Evolutionary conservation across 768 basidiomycete genomes (phyloP), one percentile per base, ranked within the genome.

Genomic region (Sistotremastrum suecicum): DNA sequence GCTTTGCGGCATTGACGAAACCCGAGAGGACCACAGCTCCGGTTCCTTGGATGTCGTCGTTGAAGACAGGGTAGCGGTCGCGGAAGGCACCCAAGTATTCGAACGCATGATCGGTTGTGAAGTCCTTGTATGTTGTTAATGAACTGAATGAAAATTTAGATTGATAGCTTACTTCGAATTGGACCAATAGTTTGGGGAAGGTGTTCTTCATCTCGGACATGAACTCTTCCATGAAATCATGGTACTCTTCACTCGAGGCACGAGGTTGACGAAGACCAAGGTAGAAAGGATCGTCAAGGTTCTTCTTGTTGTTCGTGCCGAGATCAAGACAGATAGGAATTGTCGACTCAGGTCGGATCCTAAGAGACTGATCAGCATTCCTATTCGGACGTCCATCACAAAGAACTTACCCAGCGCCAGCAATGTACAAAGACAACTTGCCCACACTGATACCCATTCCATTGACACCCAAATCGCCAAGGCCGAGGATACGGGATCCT

Each of bases 11-110:
- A 54, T 88, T 89, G 55, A 91, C 59, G 66, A 94, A 82, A 3
- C 92, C 92, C 44, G 80, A 81, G 43, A 97, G 77, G 36, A 94
- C 83, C 53, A 94, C 90, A 32, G 87, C 85, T 12, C 90, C 91
- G 2, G 91, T 97, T 38, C 75, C 81, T 58, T 90, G 87, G 52
- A 91, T 88, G 57, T 92, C 88, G 53, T 94, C 89, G 58, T 90
- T 90, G 70, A 90, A 89, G 34, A 84, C 66, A 28, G 78, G 78
- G 58, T 85, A 89, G 44, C 77, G 70, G 50, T 79, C 62, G 46
- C 84, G 75, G 68, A 81, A 89, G 37, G 75, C 68, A 37, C 80
- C 74, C 32, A 94, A 77, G 62, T 86, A 91, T 44, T 73, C 66
- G 68, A 95, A 95, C 0, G 91, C 91, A 50, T 89, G 80, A 50